These are phyloP conservation scores for Paecilomyces sp. DNA, from an alignment of 2,329 filamentous ascomycete genomes.

Conservation along the genomic window DNA sequence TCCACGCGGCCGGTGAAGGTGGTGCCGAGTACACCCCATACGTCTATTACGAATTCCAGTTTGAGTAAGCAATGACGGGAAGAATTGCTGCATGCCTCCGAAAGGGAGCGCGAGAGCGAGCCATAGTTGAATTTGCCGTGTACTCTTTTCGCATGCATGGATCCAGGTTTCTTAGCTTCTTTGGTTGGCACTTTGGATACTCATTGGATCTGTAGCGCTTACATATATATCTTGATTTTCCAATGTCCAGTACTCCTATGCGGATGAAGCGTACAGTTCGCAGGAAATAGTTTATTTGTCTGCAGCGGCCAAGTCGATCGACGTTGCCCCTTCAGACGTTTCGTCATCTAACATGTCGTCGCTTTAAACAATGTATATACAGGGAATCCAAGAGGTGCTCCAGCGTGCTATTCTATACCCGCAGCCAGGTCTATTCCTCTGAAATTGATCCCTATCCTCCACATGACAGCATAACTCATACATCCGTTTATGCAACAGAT, in stretches of 20 bases:
- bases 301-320: neutral
- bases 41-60: slow-evolving; percentile 93
- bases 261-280: neutral
- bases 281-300: neutral
- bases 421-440: neutral
- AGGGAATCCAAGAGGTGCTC: neutral
- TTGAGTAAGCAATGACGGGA: slow-evolving; percentile 42
- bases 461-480: neutral
- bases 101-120: neutral
- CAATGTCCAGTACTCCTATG: neutral
- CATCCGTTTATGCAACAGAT: slow-evolving; percentile 5
- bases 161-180: neutral
- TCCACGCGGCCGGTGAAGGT: slow-evolving; percentile 64
- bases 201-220: neutral
- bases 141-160: neutral
- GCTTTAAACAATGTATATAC: neutral
- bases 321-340: neutral
- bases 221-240: neutral
- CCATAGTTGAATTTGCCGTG: neutral
- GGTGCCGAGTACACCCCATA: slow-evolving; percentile 87
- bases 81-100: neutral
- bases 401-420: neutral
- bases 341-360: neutral
- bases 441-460: neutral
- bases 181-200: neutral